phyloP scores from a whole-genome alignment of 805 yeast genomes.

The Hanseniaspora occidentalis region DNA sequence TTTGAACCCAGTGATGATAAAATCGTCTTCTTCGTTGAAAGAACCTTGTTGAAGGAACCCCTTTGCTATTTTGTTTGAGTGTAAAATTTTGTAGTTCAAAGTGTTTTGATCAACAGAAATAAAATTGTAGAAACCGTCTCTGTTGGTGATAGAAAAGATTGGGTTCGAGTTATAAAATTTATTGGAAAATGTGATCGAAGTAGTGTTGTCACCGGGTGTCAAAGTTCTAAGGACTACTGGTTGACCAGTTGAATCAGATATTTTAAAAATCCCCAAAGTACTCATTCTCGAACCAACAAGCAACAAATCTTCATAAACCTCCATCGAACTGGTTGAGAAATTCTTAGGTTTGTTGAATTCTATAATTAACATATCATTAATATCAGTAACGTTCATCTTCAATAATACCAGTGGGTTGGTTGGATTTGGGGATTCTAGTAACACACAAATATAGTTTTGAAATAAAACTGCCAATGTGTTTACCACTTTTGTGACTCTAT shows the following conservation, averaged over 20 bases:
- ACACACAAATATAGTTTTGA: conserved; percentile 23
- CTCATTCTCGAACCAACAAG: conserved; percentile 65
- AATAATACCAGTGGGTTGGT: conserved; percentile 36
- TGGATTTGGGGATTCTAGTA: conserved; percentile 61
- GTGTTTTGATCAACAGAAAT: conserved; percentile 18
- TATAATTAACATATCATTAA: conserved; percentile 16
- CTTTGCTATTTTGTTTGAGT: conserved; percentile 50
- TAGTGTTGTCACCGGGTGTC: conserved; percentile 56
- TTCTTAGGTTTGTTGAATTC: conserved; percentile 30
- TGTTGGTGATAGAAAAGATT: conserved; percentile 36
- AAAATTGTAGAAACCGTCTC: conserved; percentile 54
- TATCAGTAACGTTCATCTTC: conserved; percentile 21
- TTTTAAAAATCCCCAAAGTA: conserved; percentile 40
- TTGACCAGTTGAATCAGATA: conserved; percentile 3
- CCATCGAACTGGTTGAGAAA: conserved; percentile 49
- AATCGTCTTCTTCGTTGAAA: conserved; percentile 30
- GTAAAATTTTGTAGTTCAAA: conserved; percentile 24
- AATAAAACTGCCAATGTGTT: conserved; percentile 31
- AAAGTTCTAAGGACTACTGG: conserved; percentile 31
- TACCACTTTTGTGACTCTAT: conserved; percentile 32
- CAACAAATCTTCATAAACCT: conserved; percentile 31
- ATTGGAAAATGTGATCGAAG: conserved; percentile 35
- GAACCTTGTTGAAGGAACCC: conserved; percentile 76
- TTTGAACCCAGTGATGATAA: conserved; percentile 69
- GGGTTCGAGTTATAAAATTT: conserved; percentile 6